phyloP scores from a whole-genome alignment of 257 asterid species.

The Asclepias syriaca region DNA sequence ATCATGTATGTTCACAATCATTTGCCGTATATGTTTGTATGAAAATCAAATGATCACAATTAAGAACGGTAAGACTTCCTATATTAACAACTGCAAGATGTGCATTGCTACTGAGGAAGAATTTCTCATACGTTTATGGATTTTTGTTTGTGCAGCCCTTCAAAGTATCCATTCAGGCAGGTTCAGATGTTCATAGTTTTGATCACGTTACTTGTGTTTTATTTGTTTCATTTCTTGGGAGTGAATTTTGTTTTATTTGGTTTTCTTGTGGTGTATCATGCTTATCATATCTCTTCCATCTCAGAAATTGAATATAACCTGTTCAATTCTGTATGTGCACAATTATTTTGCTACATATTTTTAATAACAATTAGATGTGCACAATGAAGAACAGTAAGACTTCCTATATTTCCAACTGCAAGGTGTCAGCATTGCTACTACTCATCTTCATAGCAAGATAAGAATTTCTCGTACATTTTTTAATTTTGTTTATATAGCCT shows the following conservation, averaged over 20 bases:
- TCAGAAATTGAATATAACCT: neutral
- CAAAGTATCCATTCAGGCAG: no score
- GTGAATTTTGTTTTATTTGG: no score
- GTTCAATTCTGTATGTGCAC: neutral
- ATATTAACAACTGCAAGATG: no score
- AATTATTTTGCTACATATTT: neutral
- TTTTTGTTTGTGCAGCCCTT: no score
- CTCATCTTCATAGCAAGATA: neutral
- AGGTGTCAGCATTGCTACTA: neutral
- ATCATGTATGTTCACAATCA: neutral
- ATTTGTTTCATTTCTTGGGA: no score
- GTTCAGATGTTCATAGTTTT: no score
- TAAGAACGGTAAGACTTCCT: no score
- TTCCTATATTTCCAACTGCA: neutral
- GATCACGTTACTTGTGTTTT: no score
- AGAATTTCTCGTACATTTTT: neutral
- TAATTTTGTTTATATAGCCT: neutral
- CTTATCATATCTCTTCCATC: neutral
- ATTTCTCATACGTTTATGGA: no score
- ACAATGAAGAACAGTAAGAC: neutral
- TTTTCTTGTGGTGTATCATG: neutral
- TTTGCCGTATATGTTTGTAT: neutral
- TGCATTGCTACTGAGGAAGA: no score
- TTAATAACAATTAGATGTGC: neutral
- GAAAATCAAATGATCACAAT: no score